phyloP scores from a whole-genome alignment of 75 land plant species.

The Larix kaempferi region DNA sequence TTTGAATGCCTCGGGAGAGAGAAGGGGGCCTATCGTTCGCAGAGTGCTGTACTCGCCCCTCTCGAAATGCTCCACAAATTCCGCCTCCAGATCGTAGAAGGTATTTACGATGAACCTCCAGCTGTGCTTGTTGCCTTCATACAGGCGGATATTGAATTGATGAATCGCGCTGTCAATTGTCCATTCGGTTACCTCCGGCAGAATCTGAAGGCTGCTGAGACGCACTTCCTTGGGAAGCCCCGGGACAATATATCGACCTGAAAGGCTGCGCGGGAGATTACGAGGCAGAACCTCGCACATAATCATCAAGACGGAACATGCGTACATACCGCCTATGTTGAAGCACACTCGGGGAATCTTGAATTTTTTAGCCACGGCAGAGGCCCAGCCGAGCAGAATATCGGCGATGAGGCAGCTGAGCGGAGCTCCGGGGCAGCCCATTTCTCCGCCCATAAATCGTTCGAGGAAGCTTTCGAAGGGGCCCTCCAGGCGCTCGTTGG shows the following conservation, averaged over 20 bases:
- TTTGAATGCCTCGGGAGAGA: background rate
- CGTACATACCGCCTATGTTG: background rate
- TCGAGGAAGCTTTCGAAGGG: background rate
- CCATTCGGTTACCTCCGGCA: too few relatives aligned
- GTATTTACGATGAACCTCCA: background rate
- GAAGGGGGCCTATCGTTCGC: background rate
- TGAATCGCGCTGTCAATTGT: too few relatives aligned
- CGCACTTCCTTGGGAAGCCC: too few relatives aligned
- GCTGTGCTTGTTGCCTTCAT: too few relatives aligned
- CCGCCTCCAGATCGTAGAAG: constrained; percentile 1
- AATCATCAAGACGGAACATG: background rate
- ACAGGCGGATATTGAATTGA: too few relatives aligned
- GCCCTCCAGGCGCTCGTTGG: constrained; percentile 7
- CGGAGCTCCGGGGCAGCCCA: background rate
- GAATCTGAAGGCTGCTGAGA: too few relatives aligned
- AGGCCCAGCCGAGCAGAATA: background rate
- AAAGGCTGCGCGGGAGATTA: too few relatives aligned
- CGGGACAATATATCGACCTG: too few relatives aligned
- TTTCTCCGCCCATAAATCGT: background rate
- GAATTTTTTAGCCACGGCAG: background rate
- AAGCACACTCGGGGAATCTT: background rate
- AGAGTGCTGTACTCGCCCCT: background rate
- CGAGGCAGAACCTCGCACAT: background rate
- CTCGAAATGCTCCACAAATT: constrained; percentile 4
- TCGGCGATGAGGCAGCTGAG: background rate